phyloP scores from a whole-genome alignment of 2,329 filamentous ascomycete genomes.

The Nigrospora oryzae region DNA sequence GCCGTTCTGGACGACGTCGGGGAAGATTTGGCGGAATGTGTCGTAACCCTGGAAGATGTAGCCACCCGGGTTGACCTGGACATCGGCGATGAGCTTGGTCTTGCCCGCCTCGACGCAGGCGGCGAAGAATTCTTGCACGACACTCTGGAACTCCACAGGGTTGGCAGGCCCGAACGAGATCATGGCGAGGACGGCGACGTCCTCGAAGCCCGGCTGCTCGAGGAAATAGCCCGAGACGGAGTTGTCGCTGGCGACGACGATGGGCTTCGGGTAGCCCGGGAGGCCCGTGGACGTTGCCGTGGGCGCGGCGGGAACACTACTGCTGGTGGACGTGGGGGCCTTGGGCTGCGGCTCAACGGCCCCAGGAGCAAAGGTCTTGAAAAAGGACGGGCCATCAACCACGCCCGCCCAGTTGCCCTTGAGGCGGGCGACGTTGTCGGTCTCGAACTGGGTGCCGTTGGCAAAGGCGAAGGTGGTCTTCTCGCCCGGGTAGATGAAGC shows the following conservation, averaged over 20 bases:
- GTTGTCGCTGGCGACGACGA: constrained; percentile 18
- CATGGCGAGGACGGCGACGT: constrained; percentile 20
- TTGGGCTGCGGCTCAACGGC: constrained; percentile 5
- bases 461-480: constrained; percentile 28
- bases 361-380: constrained; percentile 15
- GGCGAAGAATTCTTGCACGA: constrained; percentile 22
- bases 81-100: constrained; percentile 47
- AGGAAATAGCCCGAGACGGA: constrained; percentile 23
- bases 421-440: constrained; percentile 24
- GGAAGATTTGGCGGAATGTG: constrained; percentile 46
- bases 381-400: constrained; percentile 21
- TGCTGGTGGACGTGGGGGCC: constrained; percentile 4
- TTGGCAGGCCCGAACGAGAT: constrained; percentile 18
- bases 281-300: constrained; percentile 4
- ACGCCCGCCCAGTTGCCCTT: constrained; percentile 23
- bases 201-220: constrained; percentile 18
- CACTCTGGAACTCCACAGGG: constrained; percentile 20
- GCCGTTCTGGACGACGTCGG: constrained; percentile 30
- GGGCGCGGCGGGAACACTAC: constrained; percentile 1
- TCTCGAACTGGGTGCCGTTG: constrained; percentile 24
- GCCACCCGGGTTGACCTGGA: constrained; percentile 47
- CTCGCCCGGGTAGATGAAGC: constrained; percentile 25
- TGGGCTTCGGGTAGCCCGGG: constrained; percentile 18
- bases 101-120: constrained; percentile 35
- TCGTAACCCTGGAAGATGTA: constrained; percentile 46